Evolutionary conservation across 371 early-diverging fungal genomes (phyloP).

Genomic region (Nematocida major): DNA sequence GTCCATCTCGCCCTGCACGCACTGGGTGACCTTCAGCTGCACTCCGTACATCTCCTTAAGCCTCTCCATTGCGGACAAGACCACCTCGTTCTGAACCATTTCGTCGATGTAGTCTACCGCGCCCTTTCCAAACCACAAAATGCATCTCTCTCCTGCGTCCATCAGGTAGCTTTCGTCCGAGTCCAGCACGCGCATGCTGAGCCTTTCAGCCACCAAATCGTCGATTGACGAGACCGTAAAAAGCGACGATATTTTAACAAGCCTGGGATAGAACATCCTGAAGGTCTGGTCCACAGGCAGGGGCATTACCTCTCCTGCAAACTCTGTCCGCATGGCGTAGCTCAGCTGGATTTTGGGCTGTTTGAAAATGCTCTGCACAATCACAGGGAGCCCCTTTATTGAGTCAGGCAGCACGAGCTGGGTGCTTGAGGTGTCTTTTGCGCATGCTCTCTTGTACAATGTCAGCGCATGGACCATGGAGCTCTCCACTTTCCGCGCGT

Average conservation of each 20-base stretch:
- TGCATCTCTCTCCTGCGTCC: conserved; percentile 55
- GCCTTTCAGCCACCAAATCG: conserved; percentile 41
- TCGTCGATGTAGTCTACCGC: conserved; percentile 55
- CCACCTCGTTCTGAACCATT: conserved; percentile 7
- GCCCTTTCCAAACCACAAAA: conserved; percentile 61
- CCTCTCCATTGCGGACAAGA: neutral
- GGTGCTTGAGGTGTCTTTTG: conserved; percentile 48
- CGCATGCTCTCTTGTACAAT: conserved; percentile 59
- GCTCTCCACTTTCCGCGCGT: conserved; percentile 51
- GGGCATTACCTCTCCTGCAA: conserved; percentile 27
- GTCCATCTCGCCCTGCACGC: conserved; percentile 45
- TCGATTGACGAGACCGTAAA: conserved; percentile 48
- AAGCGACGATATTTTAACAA: conserved; percentile 61
- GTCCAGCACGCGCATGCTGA: conserved; percentile 50
- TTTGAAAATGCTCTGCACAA: conserved; percentile 58
- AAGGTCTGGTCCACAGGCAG: conserved; percentile 59
- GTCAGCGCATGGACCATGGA: conserved; percentile 49
- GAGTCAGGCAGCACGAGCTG: conserved; percentile 64
- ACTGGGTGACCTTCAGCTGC: conserved; percentile 17
- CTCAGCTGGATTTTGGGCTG: conserved; percentile 52
- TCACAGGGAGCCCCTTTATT: conserved; percentile 61
- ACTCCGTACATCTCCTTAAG: conserved; percentile 42
- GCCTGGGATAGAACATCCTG: conserved; percentile 63
- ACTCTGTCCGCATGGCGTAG: neutral
- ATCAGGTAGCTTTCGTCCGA: conserved; percentile 62